phyloP scores from a whole-genome alignment of 2,329 filamentous ascomycete genomes.

The Botrytis pseudocinerea region DNA sequence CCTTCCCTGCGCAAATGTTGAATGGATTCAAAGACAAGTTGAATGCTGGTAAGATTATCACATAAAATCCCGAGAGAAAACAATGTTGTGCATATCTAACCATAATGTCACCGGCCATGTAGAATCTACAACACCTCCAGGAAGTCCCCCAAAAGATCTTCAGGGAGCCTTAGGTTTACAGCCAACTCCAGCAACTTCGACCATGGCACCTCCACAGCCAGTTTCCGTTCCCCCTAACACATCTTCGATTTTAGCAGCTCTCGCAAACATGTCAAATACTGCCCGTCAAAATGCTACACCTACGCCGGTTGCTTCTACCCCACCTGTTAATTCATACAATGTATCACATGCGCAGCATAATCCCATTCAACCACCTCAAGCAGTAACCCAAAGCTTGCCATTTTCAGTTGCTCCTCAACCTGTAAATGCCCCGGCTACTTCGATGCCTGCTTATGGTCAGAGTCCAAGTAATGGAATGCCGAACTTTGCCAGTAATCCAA shows the following conservation, averaged over 20 bases:
- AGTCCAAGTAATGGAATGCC: slow-evolving; percentile 44
- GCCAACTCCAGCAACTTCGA: slow-evolving; percentile 44
- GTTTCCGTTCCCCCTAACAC: slow-evolving; percentile 53
- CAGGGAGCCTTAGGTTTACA: slow-evolving; percentile 44
- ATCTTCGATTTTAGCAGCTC: slow-evolving; percentile 70
- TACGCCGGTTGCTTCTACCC: slow-evolving; percentile 34
- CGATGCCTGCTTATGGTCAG: slow-evolving; percentile 37
- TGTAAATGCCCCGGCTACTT: slow-evolving; percentile 55
- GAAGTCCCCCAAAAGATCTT: slow-evolving; percentile 48
- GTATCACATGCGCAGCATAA: slow-evolving; percentile 51
- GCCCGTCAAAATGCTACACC: slow-evolving; percentile 67
- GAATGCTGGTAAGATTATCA: slow-evolving; percentile 62
- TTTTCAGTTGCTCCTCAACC: slow-evolving; percentile 52
- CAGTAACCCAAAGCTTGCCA: slow-evolving; percentile 35
- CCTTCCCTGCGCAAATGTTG: slow-evolving; percentile 81
- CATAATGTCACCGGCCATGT: slow-evolving; percentile 39
- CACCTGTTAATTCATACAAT: slow-evolving; percentile 44
- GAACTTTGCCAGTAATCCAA: slow-evolving; percentile 43
- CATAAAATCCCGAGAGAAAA: slow-evolving; percentile 26
- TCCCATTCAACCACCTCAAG: slow-evolving; percentile 40
- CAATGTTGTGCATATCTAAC: slow-evolving; percentile 43
- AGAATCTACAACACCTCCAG: slow-evolving; percentile 74
- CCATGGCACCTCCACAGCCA: slow-evolving; percentile 47
- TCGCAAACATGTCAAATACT: slow-evolving; percentile 63
- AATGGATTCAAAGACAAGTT: slow-evolving; percentile 80